Conservation (phyloP, 805 yeast genomes). For the Komagataella pseudopastoris region DNA sequence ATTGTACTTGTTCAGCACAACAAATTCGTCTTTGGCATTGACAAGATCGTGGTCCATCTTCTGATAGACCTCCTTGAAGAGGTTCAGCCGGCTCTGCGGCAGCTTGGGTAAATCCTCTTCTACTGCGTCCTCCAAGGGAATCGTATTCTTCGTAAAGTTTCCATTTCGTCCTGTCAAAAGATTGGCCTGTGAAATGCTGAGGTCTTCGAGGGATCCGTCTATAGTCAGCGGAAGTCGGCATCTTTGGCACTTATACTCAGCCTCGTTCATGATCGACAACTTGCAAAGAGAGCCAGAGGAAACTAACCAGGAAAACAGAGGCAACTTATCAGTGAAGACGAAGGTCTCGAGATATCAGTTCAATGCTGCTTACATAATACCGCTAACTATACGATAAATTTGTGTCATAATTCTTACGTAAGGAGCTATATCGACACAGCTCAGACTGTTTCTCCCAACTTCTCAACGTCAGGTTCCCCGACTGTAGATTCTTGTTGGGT, state of each 20-base stretch:
- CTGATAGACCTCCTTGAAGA: background rate
- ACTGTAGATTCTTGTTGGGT: background rate
- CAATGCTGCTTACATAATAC: background rate
- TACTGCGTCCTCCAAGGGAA: background rate
- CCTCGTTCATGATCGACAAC: background rate
- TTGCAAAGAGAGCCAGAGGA: background rate
- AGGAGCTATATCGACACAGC: background rate
- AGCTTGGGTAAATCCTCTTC: background rate
- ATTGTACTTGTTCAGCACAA: conserved; percentile 8
- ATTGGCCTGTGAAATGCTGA: conserved; percentile 41
- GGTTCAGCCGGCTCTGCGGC: background rate
- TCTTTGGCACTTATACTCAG: conserved; percentile 37
- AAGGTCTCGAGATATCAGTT: background rate
- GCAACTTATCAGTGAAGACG: background rate
- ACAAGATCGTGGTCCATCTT: background rate
- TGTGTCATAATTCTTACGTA: background rate
- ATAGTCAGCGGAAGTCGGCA: conserved; percentile 46
- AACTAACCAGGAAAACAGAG: background rate
- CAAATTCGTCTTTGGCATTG: conserved; percentile 9
- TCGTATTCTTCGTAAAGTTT: background rate
- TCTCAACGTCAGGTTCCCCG: background rate
- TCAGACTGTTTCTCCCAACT: background rate
- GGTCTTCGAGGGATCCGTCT: conserved; percentile 38
- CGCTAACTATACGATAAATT: background rate
- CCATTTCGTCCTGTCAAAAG: conserved; percentile 22